Evolutionary conservation across 768 basidiomycete genomes (phyloP), one percentile per base, ranked within the genome.

Genomic region (Cubamyces sp.): DNA sequence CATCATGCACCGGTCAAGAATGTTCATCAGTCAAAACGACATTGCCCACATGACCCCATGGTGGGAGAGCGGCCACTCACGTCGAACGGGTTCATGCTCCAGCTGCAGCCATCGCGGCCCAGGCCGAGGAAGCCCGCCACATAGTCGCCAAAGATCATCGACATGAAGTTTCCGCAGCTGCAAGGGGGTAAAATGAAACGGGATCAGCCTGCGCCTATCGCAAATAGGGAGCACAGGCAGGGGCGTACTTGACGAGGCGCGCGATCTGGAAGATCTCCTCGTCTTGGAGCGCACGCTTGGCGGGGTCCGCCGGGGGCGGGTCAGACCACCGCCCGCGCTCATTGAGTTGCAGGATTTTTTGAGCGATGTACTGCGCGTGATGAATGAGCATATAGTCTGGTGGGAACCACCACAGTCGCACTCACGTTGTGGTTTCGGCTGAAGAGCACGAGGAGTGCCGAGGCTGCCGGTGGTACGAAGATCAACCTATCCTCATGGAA

Each of bases 201-300:
- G 18, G 15, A 37, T 23, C 15, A 5, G 41, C 21, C 9, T 7
- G 4, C 40, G 23, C 7, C 11, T 43, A 49, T 55, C 11, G 28
- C 62, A 37, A 7, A 9, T 2, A 9, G 16, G 9, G 11, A 6
- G 34, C 34, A 11, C 34, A 34, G 3, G 26, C 9, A 14, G n/a
- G 9, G 26, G 43, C 57, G n/a, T 53, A 69, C 79, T 85, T 85
- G 69, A 85, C 73, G n/a, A 85, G 78, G 26, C 78, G 73, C 0
- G 83, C 81, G 15, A 77, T 80, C 67, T 85, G 81, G 76, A 85
- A 87, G 18, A 87, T 81, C 58, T 87, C 80, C 60, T 84, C 83
- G 64, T 84, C 83, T 64, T 83, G 82, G 15, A 58, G 46, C 15
- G 65, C 68, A 19, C 62, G 68, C 57, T 58, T 47, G 15, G 40